These are phyloP conservation scores for Santalum album DNA, from an alignment of 164 flowering plant genomes.

Conservation along the genomic window DNA sequence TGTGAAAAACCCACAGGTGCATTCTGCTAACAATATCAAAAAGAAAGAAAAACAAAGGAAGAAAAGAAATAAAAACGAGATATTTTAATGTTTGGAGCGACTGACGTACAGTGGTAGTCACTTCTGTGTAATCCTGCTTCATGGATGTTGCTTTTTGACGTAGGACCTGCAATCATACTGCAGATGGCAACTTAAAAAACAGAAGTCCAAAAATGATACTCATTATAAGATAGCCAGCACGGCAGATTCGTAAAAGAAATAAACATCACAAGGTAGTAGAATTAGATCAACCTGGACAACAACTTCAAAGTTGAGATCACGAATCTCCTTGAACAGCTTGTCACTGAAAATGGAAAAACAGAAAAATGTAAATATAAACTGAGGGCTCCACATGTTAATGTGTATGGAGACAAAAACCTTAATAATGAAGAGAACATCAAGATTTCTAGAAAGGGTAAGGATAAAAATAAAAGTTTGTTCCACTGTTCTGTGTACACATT, in stretches of 20 bases:
- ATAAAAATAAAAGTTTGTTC: too few relatives aligned
- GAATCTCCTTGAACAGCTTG: slow-evolving; percentile 87
- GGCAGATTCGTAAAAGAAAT: neutral
- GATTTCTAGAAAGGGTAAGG: too few relatives aligned
- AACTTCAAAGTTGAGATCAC: slow-evolving; percentile 98
- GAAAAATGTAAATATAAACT: too few relatives aligned
- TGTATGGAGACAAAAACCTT: too few relatives aligned
- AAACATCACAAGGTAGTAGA: slow-evolving; percentile 4
- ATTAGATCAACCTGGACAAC: slow-evolving; percentile 84
- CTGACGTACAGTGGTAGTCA: slow-evolving; percentile 65
- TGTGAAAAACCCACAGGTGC: too few relatives aligned
- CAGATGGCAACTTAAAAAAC: slow-evolving; percentile 24
- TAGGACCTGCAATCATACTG: slow-evolving; percentile 68
- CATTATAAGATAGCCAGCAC: neutral
- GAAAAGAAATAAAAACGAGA: too few relatives aligned
- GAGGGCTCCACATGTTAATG: too few relatives aligned
- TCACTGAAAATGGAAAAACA: too few relatives aligned
- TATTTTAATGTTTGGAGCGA: neutral
- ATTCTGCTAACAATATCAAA: too few relatives aligned
- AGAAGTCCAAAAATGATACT: slow-evolving; percentile 9
- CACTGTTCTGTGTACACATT: too few relatives aligned
- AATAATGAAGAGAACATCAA: too few relatives aligned
- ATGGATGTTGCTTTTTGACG: slow-evolving; percentile 97
- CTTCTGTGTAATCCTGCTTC: slow-evolving; percentile 95
- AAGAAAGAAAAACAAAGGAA: too few relatives aligned